Conservation (phyloP, 2,329 filamentous ascomycete genomes). For the Penicillium thymicola region DNA sequence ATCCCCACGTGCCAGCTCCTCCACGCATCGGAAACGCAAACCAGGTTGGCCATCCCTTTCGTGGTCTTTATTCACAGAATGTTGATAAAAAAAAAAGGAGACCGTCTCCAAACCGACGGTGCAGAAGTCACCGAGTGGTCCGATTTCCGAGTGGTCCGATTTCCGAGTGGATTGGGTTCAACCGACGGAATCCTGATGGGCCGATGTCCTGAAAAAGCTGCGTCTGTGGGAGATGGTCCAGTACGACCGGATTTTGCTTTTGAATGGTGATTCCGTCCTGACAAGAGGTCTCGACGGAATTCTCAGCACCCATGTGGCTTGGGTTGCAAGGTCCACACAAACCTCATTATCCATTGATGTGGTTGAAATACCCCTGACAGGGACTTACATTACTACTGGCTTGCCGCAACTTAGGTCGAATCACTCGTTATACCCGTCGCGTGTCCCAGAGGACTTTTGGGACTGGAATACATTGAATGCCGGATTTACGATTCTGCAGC, state of each 20-base stretch:
- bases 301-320: background rate
- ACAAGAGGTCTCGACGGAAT: background rate
- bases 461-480: background rate
- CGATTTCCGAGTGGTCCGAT: background rate
- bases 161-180: slow-evolving; percentile 2
- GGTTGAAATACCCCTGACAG: background rate
- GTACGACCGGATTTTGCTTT: slow-evolving; percentile 6
- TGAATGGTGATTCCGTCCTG: slow-evolving; percentile 6
- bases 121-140: slow-evolving; percentile 1
- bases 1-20: slow-evolving; percentile 9
- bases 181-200: background rate
- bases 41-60: background rate
- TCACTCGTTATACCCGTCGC: background rate
- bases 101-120: background rate
- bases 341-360: background rate
- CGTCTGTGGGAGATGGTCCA: slow-evolving; percentile 5
- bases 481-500: background rate
- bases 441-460: background rate
- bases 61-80: slow-evolving; percentile 3
- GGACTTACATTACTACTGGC: background rate
- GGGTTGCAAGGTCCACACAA: background rate
- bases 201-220: slow-evolving; percentile 3
- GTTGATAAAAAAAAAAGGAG: background rate
- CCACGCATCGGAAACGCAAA: slow-evolving; percentile 4
- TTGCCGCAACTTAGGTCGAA: background rate